Conservation (phyloP, 305 asterid genomes). For the Solanum aculeatissimum region DNA sequence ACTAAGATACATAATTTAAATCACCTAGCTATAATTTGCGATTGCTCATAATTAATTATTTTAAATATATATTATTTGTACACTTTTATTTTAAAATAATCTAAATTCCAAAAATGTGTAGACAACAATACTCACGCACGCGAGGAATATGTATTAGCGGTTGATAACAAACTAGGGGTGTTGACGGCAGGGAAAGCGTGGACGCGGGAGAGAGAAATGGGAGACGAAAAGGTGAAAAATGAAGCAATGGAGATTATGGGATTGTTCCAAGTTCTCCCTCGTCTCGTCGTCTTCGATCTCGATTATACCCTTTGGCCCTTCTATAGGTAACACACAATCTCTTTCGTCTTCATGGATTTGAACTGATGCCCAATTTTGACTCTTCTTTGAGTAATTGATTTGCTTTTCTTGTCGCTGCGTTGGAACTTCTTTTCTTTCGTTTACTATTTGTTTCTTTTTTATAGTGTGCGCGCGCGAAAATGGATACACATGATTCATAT, state of each 20-base stretch:
- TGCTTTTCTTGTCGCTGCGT: background rate
- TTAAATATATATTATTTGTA: background rate
- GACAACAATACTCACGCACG: background rate
- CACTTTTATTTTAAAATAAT: background rate
- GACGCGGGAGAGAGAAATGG: constrained; percentile 30
- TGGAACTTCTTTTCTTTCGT: background rate
- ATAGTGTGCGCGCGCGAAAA: background rate
- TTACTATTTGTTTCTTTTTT: background rate
- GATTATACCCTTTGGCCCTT: constrained; percentile 50
- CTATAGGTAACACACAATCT: constrained; percentile 38
- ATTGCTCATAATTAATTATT: background rate
- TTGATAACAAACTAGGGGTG: background rate
- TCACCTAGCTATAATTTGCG: background rate
- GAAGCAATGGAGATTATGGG: constrained; percentile 76
- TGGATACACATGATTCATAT: background rate
- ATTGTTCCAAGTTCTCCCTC: constrained; percentile 56
- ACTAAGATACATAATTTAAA: background rate
- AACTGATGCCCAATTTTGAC: background rate
- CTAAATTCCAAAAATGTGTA: background rate
- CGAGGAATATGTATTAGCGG: background rate
- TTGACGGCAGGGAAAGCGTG: background rate
- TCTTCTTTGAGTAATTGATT: background rate
- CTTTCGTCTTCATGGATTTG: background rate
- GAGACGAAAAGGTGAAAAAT: constrained; percentile 67
- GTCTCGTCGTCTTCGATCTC: constrained; percentile 37